A percentile compares a stretch with the other conserved stretches of the same genome.
phyloP scores from a whole-genome alignment of 306 rosid genomes.

The Mimosa pudica region DNA sequence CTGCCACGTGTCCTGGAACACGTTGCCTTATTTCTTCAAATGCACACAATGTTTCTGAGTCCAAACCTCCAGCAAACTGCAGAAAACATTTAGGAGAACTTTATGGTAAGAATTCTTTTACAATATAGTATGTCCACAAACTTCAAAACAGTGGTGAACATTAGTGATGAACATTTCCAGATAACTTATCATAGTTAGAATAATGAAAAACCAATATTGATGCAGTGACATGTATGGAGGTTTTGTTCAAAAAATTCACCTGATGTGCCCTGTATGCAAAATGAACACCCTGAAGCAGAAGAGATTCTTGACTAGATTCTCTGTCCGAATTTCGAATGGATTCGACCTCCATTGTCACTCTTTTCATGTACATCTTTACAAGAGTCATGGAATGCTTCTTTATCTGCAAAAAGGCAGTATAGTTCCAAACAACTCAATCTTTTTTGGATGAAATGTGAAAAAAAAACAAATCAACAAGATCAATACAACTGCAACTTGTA shows the following conservation, averaged over 20 bases:
- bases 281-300: slow-evolving; percentile 81
- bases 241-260: slow-evolving; percentile 47
- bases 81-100: slow-evolving; percentile 24
- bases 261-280: slow-evolving; percentile 89
- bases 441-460: neutral
- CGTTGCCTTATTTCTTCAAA: slow-evolving; percentile 81
- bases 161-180: slow-evolving; percentile 3
- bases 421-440: slow-evolving; percentile 14
- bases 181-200: neutral
- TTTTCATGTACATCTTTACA: slow-evolving; percentile 83
- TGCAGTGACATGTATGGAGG: slow-evolving; percentile 1
- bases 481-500: slow-evolving; percentile 20
- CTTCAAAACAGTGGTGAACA: neutral
- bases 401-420: slow-evolving; percentile 53
- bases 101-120: slow-evolving; percentile 2
- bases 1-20: slow-evolving; percentile 55
- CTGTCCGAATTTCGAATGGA: slow-evolving; percentile 67
- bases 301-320: slow-evolving; percentile 85
- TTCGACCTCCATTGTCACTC: slow-evolving; percentile 79
- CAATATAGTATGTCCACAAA: neutral
- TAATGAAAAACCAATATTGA: slow-evolving; percentile 17
- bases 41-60: slow-evolving; percentile 84
- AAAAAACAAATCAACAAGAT: neutral
- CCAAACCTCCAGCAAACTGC: slow-evolving; percentile 95
- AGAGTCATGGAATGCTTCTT: slow-evolving; percentile 79